phyloP scores from a whole-genome alignment of 192 early-diverging fungal species.

The Lobulomyces angularis region DNA sequence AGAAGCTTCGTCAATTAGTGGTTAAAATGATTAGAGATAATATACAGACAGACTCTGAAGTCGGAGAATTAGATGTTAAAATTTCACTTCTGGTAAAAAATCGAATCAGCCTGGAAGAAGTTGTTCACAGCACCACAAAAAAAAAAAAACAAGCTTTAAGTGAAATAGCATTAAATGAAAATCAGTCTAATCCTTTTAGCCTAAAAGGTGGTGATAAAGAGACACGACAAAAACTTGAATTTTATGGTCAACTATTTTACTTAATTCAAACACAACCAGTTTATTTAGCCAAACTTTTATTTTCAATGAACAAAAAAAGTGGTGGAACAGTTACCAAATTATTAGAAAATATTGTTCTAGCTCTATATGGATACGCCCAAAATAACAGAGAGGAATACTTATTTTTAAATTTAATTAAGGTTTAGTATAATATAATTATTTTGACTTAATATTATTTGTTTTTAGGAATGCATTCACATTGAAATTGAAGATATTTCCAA shows the following conservation, averaged over 20 bases:
- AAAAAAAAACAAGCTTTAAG: conserved; percentile 21
- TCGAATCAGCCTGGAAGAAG: conserved; percentile 89
- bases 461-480: conserved; percentile 23
- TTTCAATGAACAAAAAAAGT: conserved; percentile 66
- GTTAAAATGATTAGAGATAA: conserved; percentile 85
- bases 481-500: conserved; percentile 76
- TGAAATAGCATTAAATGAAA: conserved; percentile 9
- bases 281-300: conserved; percentile 82
- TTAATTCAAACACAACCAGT: conserved; percentile 90
- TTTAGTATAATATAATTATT: conserved; percentile 11
- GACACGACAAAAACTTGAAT: conserved; percentile 55
- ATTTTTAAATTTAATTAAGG: conserved; percentile 84
- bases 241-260: conserved; percentile 93
- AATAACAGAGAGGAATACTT: conserved; percentile 93
- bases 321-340: conserved; percentile 63
- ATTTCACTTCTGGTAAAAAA: conserved; percentile 94
- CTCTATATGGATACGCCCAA: conserved; percentile 94
- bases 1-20: conserved; percentile 73
- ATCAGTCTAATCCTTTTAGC: conserved; percentile 39
- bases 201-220: conserved; percentile 78
- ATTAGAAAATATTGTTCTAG: conserved; percentile 79
- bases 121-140: conserved; percentile 54
- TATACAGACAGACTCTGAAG: conserved; percentile 55
- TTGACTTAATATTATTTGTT: neutral
- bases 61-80: conserved; percentile 88